Percentiles rank a stretch among this genome's conserved stretches.
Conservation (phyloP, 257 asterid species). For the Eustoma russellianum region DNA sequence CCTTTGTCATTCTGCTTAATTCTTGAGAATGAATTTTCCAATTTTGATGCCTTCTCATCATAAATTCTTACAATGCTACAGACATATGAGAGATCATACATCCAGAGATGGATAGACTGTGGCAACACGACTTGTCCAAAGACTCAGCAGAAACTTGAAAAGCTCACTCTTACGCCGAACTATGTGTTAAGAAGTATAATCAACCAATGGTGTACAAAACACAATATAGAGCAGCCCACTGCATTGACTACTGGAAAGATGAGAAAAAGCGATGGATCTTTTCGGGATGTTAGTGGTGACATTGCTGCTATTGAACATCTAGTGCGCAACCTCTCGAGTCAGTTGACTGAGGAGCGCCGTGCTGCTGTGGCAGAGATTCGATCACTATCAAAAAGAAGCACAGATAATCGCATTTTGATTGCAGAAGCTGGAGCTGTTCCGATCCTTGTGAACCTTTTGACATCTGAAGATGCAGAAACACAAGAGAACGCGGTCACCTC, state of each 20-base stretch:
- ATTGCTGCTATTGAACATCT: conserved; percentile 58
- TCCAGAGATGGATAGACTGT: conserved; percentile 90
- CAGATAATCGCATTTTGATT: conserved; percentile 78
- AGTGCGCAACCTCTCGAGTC: conserved; percentile 59
- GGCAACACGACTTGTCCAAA: conserved; percentile 93
- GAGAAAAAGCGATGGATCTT: conserved; percentile 72
- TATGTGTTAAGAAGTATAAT: conserved; percentile 65
- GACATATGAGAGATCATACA: conserved; percentile 92
- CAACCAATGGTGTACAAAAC: conserved; percentile 68
- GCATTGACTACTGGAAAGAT: conserved; percentile 44
- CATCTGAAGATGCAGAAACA: conserved; percentile 49
- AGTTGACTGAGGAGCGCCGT: conserved; percentile 49
- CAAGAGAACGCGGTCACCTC: conserved; percentile 91
- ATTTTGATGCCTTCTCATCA: conserved; percentile 9
- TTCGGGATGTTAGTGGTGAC: conserved; percentile 65
- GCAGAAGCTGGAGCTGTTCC: conserved; percentile 96
- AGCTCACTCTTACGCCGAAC: conserved; percentile 83
- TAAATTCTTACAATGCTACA: conserved; percentile 19
- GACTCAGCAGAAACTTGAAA: conserved; percentile 80
- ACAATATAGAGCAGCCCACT: conserved; percentile 59
- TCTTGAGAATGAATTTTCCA: not conserved
- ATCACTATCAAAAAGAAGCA: conserved; percentile 76
- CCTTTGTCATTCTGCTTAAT: not conserved
- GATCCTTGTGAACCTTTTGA: conserved; percentile 50
- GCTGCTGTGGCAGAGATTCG: conserved; percentile 77